Evolutionary conservation across 2,329 filamentous ascomycete genomes (phyloP).

Genomic region (Orbilia oligospora): DNA sequence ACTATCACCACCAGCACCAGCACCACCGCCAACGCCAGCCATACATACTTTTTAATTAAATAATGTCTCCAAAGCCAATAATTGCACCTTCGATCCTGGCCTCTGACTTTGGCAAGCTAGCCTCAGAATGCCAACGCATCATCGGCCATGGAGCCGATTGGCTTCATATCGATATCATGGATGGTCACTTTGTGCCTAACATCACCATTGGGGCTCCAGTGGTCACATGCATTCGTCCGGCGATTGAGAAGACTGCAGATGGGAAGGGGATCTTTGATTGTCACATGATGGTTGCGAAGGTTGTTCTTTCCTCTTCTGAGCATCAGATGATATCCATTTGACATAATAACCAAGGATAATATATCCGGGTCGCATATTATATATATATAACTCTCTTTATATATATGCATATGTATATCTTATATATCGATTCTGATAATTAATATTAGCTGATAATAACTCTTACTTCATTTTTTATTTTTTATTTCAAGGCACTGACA

Average conservation of each 20-base stretch:
- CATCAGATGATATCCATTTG: slow-evolving; percentile 1
- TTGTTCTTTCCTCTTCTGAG: slow-evolving; percentile 16
- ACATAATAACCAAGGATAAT: background rate
- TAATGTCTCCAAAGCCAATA: slow-evolving; percentile 90
- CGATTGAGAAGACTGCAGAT: slow-evolving; percentile 80
- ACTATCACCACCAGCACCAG: background rate
- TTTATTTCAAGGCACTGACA: slow-evolving; percentile 5
- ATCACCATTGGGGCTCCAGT: slow-evolving; percentile 97
- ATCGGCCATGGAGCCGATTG: slow-evolving; percentile 91
- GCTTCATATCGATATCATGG: slow-evolving; percentile 96
- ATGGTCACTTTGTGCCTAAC: slow-evolving; percentile 98
- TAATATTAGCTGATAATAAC: background rate
- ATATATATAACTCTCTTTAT: background rate
- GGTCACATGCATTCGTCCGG: slow-evolving; percentile 89
- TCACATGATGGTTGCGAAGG: slow-evolving; percentile 95
- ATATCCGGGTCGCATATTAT: background rate
- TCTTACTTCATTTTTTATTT: too few relatives aligned
- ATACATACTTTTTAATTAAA: background rate
- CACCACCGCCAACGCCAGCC: background rate
- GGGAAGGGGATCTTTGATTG: slow-evolving; percentile 97
- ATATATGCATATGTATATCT: too few relatives aligned
- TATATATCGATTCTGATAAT: background rate
- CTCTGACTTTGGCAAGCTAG: slow-evolving; percentile 92
- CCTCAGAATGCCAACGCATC: slow-evolving; percentile 86
- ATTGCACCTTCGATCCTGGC: slow-evolving; percentile 98